Base-by-base conservation (phyloP, 1,284 basidiomycete species). In the Sanghuangporus weigelae region DNA sequence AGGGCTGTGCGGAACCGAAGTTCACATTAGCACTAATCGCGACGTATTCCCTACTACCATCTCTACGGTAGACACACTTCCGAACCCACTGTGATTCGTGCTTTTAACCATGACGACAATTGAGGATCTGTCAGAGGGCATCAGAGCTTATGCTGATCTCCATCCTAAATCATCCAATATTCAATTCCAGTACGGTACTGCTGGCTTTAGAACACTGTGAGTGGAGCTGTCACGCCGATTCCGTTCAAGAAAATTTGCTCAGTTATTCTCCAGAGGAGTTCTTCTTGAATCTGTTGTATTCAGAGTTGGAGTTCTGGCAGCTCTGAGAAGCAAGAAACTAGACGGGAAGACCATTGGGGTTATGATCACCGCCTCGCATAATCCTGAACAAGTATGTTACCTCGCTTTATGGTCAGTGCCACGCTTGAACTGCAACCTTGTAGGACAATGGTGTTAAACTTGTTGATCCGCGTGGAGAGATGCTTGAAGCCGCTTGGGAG, bases 331-430 rank as follows among this genome's bases (percentile, higher is more conserved):
- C 77, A 96, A 93, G 78, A 89, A 86, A 68, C 80, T 96, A 42
- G 89, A 90, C 73, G 96, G 97, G 55, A 92, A 90, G 73, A 90
- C 89, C 40, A 92, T 99, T 71, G 97, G 97, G 38, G 91, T 99
- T 23, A 99, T 99, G 97, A 90, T 99, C 71, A 99, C 97, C 44
- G 97, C 97, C 3, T 97, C 95, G 26, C 97, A 99, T 77, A 99
- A 99, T 75, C 96, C 96, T 19, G 96, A 96, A 74, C 83, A 87
- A 71, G 95, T 96, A 71, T 69, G 83, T 74, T 11, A 57, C 16
- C 59, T 65, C 63, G 50, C 59, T 56, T 57, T 65, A 49, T 36
- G 35, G 66, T 64, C 21, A 38, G 8, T 16, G 31, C 26, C 14
- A 14, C 5, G 19, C 16, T n/a, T 54, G 14, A 23, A n/a, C 16